Evolutionary conservation across 495 filamentous ascomycete species (phyloP).

Genomic region (Usnea hakonensis): DNA sequence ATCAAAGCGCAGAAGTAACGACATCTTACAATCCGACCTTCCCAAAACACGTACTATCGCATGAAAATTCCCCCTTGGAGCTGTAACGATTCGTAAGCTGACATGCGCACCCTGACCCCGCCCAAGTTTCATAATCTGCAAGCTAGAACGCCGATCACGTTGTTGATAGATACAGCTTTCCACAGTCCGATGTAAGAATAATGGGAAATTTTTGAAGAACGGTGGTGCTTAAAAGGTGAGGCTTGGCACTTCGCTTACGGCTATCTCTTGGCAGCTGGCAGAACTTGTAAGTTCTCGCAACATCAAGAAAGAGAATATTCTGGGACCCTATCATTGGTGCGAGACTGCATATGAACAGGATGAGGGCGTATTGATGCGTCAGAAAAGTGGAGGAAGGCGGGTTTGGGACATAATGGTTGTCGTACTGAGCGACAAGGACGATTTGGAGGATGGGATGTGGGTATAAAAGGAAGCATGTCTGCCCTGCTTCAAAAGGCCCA

Average conservation of each 20-base stretch:
- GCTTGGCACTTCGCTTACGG: conserved; percentile 13
- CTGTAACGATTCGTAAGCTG: conserved; percentile 4
- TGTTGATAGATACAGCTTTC: conserved; percentile 3
- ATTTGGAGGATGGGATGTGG: not conserved
- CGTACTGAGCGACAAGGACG: not conserved
- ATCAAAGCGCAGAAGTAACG: conserved; percentile 12
- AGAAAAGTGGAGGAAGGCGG: not conserved
- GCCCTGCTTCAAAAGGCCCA: not conserved
- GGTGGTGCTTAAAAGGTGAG: not conserved
- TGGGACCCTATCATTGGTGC: not conserved
- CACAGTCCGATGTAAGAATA: not conserved
- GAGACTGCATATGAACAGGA: not conserved
- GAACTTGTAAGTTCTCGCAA: conserved; percentile 10
- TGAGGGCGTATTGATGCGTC: not conserved
- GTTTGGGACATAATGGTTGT: not conserved
- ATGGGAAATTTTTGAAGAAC: not conserved
- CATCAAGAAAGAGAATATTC: not conserved
- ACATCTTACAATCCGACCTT: not conserved
- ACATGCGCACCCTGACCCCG: not conserved
- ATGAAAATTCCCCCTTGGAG: not conserved
- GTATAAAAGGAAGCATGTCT: conserved; percentile 3
- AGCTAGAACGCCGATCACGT: not conserved
- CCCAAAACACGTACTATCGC: not conserved
- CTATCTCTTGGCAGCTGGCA: not conserved
- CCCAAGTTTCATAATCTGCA: conserved; percentile 8